Conservation (phyloP, 345 rosid species). For the Clausena lansium region DNA sequence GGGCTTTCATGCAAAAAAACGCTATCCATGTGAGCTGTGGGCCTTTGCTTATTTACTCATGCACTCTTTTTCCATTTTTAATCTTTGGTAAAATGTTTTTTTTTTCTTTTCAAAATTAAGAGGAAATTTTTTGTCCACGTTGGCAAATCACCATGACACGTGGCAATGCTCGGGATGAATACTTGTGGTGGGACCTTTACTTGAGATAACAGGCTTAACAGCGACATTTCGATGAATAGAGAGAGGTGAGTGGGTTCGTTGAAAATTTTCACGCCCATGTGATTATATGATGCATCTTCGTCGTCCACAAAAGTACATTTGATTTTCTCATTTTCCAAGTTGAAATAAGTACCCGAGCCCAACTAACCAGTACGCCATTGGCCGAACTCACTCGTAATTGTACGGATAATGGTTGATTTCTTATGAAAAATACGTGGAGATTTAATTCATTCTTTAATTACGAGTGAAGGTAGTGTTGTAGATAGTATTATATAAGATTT, state of each 20-base stretch:
- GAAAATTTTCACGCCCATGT: not conserved
- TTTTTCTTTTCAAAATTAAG: too few relatives aligned
- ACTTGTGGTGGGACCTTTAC: not conserved
- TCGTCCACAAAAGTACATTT: not conserved
- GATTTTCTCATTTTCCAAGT: not conserved
- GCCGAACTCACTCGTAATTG: too few relatives aligned
- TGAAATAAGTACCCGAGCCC: not conserved
- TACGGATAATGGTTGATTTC: too few relatives aligned
- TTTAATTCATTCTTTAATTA: too few relatives aligned
- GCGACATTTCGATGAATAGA: not conserved
- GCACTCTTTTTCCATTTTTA: rapidly evolving
- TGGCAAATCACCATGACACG: not conserved
- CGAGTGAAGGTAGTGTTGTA: too few relatives aligned
- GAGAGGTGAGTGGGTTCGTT: not conserved
- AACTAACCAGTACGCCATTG: too few relatives aligned
- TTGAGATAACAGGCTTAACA: not conserved
- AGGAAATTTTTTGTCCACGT: too few relatives aligned
- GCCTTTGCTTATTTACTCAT: not conserved
- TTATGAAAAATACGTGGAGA: too few relatives aligned
- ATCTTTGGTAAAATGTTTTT: not conserved
- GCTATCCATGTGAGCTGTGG: constrained; percentile 33
- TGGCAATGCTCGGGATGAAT: not conserved
- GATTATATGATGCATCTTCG: not conserved
- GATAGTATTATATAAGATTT: too few relatives aligned
- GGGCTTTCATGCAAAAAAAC: constrained; percentile 5